Evolutionary conservation across 2,329 filamentous ascomycete genomes (phyloP), one percentile per base, ranked within the genome.

Genomic region (Nakataea oryzae): DNA sequence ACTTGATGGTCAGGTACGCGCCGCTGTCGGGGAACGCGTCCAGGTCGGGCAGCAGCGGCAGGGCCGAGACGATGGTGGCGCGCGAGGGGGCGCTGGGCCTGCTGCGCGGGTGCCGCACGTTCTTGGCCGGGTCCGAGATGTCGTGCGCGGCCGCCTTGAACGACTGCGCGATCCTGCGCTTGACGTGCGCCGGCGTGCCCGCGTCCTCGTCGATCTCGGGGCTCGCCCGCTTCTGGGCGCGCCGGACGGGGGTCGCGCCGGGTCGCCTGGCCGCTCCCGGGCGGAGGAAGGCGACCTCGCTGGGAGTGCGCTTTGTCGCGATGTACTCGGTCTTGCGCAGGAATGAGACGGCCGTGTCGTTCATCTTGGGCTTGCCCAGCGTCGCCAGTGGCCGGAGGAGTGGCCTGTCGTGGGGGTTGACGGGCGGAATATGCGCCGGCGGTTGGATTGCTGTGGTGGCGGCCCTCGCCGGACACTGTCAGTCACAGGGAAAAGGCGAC

Each of bases 261-360:
- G 63, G 27, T 30, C 64, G 65, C 58, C 70, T 69, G 70, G 67
- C 13, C 69, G 68, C 66, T n/a, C 41, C 41, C 32, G 68, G 67
- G 27, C 69, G 61, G 62, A 71, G 70, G 69, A 71, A 69, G 69
- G 78, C 73, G 50, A 81, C 76, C 17, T 60, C 59, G 27, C 47
- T 50, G 59, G 81, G 74, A 32, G 78, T 77, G 64, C 81, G 81
- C 70, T 84, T 85, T 7, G 78, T 71, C 32, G 76, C 78, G 70
- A 96, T 97, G 77, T 97, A 97, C 74, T 99, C 95, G 62, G 95
- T 97, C 70, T 93, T 86, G 63, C 95, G 91, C 67, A 99, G 83
- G 82, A 99, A 99, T 65, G 91, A 96, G 61, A 96, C 91, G 65
- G 88, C 87, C 24, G 88, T 81, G 65, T 91, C 89, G 65, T 85